Base-by-base conservation (phyloP, 192 early-diverging fungal species). In the Coemansia sp. region DNA sequence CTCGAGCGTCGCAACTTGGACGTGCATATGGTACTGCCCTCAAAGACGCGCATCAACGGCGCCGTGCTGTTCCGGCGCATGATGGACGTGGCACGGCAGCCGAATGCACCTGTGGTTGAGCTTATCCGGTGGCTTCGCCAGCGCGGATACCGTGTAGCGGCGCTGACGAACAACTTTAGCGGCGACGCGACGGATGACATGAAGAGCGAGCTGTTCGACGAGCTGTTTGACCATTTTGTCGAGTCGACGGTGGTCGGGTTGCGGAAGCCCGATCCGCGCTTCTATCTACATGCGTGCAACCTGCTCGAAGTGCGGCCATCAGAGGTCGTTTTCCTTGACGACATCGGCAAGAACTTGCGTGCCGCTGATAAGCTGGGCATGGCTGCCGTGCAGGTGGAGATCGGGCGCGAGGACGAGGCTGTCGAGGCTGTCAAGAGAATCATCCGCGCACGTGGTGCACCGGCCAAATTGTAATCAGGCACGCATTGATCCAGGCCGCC, bases 151-250 rank as follows among this genome's bases (percentile, higher is more conserved):
- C 87, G 72, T 24, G 69, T 91, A 8, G 90, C 84, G 0, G 93
- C 93, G 17, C 73, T 94, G 67, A 93, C 93, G 3, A 94, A 94
- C 62, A 93, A 93, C 73, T 94, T 89, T 41, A 78, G 72, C 56
- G 67, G 70, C 23, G 47, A 66, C 25, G 49, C 42, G 0, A 62
- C 53, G 0, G 64, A 61, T 10, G 53, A 53, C 46, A 52, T 46
- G 41, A 54, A 80, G 39, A 38, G 41, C 44, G 43, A 44, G 43
- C 23, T 59, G 25, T 57, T 88, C 30, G 74, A 59, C 18, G 37
- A 50, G 0, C 47, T 89, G 22, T 94, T 94, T 64, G 81, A 91
- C 52, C 63, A 80, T 23, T 90, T 84, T 81, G 83, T 93, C 46
- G 91, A 93, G 63, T 91, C 89, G 17, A 69, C 82, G 8, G 61